Conservation (phyloP, 169 alveolate genomes). For the Plasmodium inui region DNA sequence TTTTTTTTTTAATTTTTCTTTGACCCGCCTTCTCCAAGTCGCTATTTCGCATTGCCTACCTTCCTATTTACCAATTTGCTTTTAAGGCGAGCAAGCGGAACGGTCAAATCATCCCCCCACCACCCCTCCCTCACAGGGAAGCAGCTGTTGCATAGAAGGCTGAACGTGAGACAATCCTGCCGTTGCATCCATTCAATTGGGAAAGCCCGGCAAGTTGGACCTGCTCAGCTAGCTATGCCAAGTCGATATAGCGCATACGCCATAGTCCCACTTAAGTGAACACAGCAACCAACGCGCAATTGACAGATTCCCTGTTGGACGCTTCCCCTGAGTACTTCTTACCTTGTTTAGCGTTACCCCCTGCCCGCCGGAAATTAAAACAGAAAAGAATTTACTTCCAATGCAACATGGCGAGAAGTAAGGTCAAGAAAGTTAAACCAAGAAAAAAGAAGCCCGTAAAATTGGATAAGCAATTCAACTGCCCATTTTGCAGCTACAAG, state of each 20-base stretch:
- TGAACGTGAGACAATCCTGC: neutral
- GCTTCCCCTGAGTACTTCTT: neutral
- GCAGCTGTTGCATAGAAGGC: neutral
- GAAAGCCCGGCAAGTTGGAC: neutral
- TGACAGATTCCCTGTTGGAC: neutral
- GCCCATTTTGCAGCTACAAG: conserved; percentile 95
- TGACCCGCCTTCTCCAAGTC: neutral
- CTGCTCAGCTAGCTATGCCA: neutral
- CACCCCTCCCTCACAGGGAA: neutral
- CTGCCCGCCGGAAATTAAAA: neutral
- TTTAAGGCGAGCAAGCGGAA: neutral
- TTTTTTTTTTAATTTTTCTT: neutral
- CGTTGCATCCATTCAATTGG: neutral
- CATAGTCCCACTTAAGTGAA: neutral
- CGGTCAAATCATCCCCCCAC: neutral
- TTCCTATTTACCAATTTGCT: neutral
- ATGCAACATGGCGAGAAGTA: conserved; percentile 88
- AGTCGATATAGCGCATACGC: neutral
- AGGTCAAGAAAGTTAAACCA: conserved; percentile 81
- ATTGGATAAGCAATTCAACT: conserved; percentile 93
- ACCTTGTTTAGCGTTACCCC: neutral
- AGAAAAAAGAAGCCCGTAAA: conserved; percentile 85
- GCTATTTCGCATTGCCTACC: neutral
- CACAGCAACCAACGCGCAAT: neutral
- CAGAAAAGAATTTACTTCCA: neutral